These are phyloP conservation scores for Calocera cornea DNA, from an alignment of 768 basidiomycete species.

Conservation along the genomic window DNA sequence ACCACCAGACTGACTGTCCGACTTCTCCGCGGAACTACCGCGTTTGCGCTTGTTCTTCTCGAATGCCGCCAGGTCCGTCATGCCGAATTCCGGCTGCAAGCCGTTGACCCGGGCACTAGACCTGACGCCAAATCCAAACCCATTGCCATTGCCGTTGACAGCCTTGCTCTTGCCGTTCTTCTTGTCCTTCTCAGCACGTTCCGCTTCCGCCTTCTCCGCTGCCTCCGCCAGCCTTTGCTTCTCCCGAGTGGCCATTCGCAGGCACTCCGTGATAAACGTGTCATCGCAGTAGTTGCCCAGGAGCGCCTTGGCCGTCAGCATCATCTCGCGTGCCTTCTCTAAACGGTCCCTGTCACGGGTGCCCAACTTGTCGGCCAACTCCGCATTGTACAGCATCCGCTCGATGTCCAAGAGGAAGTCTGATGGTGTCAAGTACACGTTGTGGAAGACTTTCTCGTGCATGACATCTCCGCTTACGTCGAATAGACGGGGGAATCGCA, in stretches of 20 bases:
- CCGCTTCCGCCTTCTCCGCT: constrained; percentile 19
- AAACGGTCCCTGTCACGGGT: constrained; percentile 61
- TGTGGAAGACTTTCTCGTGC: constrained; percentile 70
- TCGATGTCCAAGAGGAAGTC: constrained; percentile 62
- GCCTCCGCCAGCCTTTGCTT: constrained; percentile 21
- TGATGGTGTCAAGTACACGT: constrained; percentile 72
- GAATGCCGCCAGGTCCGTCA: constrained; percentile 53
- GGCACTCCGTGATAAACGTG: constrained; percentile 66
- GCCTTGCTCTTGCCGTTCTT: constrained; percentile 28
- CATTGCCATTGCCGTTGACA: constrained; percentile 8
- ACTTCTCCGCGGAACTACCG: neutral
- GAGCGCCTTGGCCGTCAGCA: constrained; percentile 60
- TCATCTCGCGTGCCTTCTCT: constrained; percentile 77
- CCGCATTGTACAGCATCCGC: constrained; percentile 35
- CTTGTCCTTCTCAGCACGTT: constrained; percentile 22
- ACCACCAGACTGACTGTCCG: neutral
- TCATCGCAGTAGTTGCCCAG: constrained; percentile 77
- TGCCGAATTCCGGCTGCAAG: constrained; percentile 45
- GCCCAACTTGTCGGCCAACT: constrained; percentile 58
- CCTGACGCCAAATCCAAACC: constrained; percentile 37
- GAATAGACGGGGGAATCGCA: constrained; percentile 33
- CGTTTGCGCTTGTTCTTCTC: constrained; percentile 33
- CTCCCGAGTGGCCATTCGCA: constrained; percentile 70
- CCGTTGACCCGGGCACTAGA: constrained; percentile 58
- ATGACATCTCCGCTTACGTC: constrained; percentile 90